phyloP scores from a whole-genome alignment of 257 asterid species.

The Salvia splendens region DNA sequence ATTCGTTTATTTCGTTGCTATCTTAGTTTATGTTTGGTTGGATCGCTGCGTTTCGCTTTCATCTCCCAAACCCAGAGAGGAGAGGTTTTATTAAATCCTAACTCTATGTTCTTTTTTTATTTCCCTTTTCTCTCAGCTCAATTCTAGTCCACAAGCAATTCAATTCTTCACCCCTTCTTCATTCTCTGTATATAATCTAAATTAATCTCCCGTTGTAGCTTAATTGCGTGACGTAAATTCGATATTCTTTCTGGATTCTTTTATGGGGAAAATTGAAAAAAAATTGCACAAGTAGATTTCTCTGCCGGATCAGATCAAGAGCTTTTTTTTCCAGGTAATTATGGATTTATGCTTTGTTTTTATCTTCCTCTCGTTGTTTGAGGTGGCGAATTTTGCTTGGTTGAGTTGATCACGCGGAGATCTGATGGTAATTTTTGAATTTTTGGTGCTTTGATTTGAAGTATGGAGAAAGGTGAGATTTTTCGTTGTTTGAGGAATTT shows the following conservation, averaged over 20 bases:
- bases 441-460: slow-evolving; percentile 16
- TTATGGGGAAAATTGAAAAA: slow-evolving; percentile 13
- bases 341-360: background rate
- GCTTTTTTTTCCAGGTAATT: slow-evolving; percentile 33
- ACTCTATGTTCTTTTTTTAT: too few species aligned
- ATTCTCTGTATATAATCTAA: slow-evolving; percentile 15
- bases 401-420: slow-evolving; percentile 37
- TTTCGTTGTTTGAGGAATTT: slow-evolving; percentile 17
- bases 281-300: slow-evolving; percentile 16
- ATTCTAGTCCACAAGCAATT: slow-evolving; percentile 23
- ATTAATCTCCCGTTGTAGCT: slow-evolving; percentile 19
- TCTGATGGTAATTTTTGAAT: slow-evolving; percentile 34
- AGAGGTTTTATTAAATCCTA: slow-evolving; percentile 38
- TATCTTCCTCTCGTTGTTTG: background rate
- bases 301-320: slow-evolving; percentile 26
- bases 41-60: background rate
- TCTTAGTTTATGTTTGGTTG: slow-evolving; percentile 31
- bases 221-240: slow-evolving; percentile 41
- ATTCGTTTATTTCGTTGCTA: background rate
- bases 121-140: background rate
- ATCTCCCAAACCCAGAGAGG: slow-evolving; percentile 41
- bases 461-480: slow-evolving; percentile 14
- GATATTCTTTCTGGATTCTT: slow-evolving; percentile 30
- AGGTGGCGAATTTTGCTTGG: slow-evolving; percentile 8
- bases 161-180: background rate